phyloP scores from a whole-genome alignment of 2,329 filamentous ascomycete species.

The Exserohilum turcica region DNA sequence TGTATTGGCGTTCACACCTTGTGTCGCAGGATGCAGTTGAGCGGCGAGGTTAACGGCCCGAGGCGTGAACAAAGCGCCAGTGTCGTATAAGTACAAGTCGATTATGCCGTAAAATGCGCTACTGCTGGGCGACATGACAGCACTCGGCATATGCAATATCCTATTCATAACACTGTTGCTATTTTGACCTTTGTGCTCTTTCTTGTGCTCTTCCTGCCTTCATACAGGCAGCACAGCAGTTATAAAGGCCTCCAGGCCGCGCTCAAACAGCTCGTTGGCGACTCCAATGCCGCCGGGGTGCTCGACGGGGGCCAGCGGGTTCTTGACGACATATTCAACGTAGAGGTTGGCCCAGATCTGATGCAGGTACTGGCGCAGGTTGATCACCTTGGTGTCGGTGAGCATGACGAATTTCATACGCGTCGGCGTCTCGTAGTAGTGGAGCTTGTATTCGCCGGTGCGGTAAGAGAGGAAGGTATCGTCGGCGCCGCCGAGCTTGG shows the following conservation, averaged over 20 bases:
- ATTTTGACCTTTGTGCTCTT: neutral
- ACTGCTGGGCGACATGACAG: neutral
- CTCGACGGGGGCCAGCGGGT: slow-evolving; percentile 65
- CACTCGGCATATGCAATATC: neutral
- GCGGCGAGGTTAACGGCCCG: neutral
- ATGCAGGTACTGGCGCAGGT: slow-evolving; percentile 91
- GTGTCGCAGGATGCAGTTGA: neutral
- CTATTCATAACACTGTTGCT: neutral
- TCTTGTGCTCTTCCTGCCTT: neutral
- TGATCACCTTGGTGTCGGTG: slow-evolving; percentile 85
- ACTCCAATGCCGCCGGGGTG: slow-evolving; percentile 66
- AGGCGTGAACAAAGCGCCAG: neutral
- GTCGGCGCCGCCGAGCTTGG: slow-evolving; percentile 90
- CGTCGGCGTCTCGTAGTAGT: slow-evolving; percentile 98
- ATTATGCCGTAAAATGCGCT: too few relatives aligned
- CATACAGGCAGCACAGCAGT: slow-evolving; percentile 50
- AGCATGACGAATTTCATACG: slow-evolving; percentile 96
- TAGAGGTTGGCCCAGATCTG: slow-evolving; percentile 99
- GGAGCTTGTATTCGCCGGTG: slow-evolving; percentile 94
- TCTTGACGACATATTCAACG: slow-evolving; percentile 84
- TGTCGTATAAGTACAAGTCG: neutral
- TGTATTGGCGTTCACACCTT: neutral
- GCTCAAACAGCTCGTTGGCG: slow-evolving; percentile 68
- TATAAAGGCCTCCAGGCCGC: slow-evolving; percentile 76
- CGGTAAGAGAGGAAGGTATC: slow-evolving; percentile 92